Evolutionary conservation across 805 yeast genomes (phyloP), one percentile per base, ranked within the genome.

Genomic region (Wickerhamiella allomyrinae): DNA sequence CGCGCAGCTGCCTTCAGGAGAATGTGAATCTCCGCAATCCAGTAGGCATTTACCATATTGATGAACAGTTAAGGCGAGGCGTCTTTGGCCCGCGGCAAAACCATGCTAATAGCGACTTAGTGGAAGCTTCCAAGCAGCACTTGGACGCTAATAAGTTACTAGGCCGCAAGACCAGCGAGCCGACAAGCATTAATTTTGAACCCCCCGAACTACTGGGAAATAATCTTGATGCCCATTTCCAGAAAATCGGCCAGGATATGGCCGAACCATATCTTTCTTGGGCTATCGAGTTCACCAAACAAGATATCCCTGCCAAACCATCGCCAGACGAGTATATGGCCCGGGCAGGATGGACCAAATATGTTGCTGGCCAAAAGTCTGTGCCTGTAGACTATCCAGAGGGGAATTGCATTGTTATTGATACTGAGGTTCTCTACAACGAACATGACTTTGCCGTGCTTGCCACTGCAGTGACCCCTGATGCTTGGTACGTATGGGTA

Each of bases 401-500:
- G 3, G 96, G 83, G 44, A 69, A 76, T 34, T 74, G 73, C 2
- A 54, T 91, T 10, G 86, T 81, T 0, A 89, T 89, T 58, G 99
- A 91, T 59, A 87, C 84, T 9, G 99, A 91, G 57, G 83, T 79
- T 0, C 57, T 87, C 54, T 87, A 85, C 60, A 78, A 83, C 49
- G 60, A 74, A 1, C 74, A 91, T 0, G 71, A 70, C 3, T 87
- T 75, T 55, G 78, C 97, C 0, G 74, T 81, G 0, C 56, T 91
- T 59, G 95, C 95, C 1, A 72, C 82, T 0, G 94, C 95, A 9
- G 77, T 70, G 2, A 76, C 95, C 0, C 57, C 68, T 0, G 65
- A 69, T 8, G 94, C 95, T 0, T 86, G 96, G 94, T 91, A 87
- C 55, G 76, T 78, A 0, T 91, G 99, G 99, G 77, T 85, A 7